Evolutionary conservation across 169 alveolate genomes (phyloP).

Genomic region (Ichthyophthirius multifiliis): DNA sequence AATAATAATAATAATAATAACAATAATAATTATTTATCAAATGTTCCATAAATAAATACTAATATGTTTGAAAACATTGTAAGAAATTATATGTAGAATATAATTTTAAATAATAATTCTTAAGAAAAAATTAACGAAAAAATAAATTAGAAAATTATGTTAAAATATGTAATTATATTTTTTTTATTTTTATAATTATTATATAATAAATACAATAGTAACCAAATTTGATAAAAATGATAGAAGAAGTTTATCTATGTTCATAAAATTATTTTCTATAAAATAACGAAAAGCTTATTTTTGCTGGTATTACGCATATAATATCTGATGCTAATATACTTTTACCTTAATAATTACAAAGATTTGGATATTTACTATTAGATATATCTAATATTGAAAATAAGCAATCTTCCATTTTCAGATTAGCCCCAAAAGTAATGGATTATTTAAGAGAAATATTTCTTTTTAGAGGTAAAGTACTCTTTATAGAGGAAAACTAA

Average conservation of each 20-base stretch:
- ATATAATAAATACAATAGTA: constrained; percentile 20
- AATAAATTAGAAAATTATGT: constrained; percentile 6
- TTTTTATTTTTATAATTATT: background rate
- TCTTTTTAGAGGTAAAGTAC: constrained; percentile 73
- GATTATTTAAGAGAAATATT: constrained; percentile 73
- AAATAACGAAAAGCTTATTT: constrained; percentile 27
- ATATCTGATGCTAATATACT: constrained; percentile 47
- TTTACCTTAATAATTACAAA: constrained; percentile 35
- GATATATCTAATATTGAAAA: constrained; percentile 14
- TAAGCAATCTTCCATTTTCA: constrained; percentile 36
- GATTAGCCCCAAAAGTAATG: constrained; percentile 60
- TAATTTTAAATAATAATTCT: too few relatives aligned
- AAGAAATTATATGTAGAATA: too few relatives aligned
- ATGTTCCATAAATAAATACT: too few relatives aligned
- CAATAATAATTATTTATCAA: too few relatives aligned
- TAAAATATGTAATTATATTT: background rate
- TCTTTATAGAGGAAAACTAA: constrained; percentile 76
- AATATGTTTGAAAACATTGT: too few relatives aligned
- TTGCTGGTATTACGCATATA: constrained; percentile 66
- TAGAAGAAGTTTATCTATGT: constrained; percentile 68
- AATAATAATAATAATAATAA: too few relatives aligned
- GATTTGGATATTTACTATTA: constrained; percentile 47
- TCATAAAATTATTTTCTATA: constrained; percentile 58
- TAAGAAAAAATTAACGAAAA: too few relatives aligned
- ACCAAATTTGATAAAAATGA: constrained; percentile 60